phyloP scores from a whole-genome alignment of 805 yeast genomes.

The Suhomyces pyralidae region DNA sequence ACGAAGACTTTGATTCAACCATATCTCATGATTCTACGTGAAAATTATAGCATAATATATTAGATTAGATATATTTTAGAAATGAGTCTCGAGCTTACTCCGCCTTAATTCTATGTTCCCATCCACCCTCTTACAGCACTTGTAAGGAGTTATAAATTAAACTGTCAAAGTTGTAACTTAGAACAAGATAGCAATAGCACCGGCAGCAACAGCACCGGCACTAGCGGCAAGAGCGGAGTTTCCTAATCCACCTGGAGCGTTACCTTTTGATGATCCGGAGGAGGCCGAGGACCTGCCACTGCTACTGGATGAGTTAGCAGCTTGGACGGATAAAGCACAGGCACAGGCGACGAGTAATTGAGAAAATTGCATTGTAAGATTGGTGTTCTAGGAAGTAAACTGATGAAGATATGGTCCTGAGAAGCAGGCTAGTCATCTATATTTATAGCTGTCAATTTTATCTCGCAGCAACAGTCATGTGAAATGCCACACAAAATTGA shows the following conservation, averaged over 20 bases:
- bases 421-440: background rate
- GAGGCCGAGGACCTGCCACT: constrained; percentile 7
- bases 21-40: background rate
- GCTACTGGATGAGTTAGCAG: constrained; percentile 18
- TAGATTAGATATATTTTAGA: background rate
- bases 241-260: constrained; percentile 15
- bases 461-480: background rate
- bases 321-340: constrained; percentile 19
- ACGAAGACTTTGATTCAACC: background rate
- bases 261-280: background rate
- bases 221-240: constrained; percentile 8
- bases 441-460: background rate
- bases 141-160: background rate
- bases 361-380: constrained; percentile 17
- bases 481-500: background rate
- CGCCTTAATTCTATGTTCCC: background rate
- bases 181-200: constrained; percentile 10
- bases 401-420: background rate
- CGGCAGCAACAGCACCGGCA: constrained; percentile 11
- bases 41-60: background rate
- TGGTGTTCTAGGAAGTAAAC: background rate
- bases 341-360: constrained; percentile 16
- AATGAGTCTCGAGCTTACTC: background rate
- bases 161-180: background rate
- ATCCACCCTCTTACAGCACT: background rate